Evolutionary conservation across 139 green algal genomes (phyloP).

Genomic region (Spirogloea muscicola): DNA sequence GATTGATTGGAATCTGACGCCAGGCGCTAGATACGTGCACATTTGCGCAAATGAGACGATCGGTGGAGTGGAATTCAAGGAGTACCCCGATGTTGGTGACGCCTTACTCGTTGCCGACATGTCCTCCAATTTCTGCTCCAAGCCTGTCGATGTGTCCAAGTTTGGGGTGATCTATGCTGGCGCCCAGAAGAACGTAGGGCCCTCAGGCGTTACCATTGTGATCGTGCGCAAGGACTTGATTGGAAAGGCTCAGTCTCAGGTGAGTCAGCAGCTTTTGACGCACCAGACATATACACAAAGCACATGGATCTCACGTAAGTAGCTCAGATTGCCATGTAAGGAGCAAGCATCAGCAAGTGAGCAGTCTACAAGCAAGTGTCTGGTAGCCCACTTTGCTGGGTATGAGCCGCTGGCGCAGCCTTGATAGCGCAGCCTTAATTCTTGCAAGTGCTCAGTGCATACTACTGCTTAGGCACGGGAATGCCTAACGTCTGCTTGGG

Average conservation of each 20-base stretch:
- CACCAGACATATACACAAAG: no score
- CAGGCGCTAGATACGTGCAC: slow-evolving; percentile 84
- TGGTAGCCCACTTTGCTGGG: no score
- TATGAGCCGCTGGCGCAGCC: no score
- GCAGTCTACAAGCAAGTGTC: no score
- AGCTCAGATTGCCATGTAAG: no score
- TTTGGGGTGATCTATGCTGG: slow-evolving; percentile 92
- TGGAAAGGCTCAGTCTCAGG: slow-evolving; percentile 68
- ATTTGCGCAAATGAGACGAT: slow-evolving; percentile 99
- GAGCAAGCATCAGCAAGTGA: no score
- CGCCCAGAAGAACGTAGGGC: slow-evolving; percentile 98
- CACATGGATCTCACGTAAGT: no score
- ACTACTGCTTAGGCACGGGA: no score
- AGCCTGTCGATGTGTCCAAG: slow-evolving; percentile 95
- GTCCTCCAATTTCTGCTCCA: slow-evolving; percentile 94
- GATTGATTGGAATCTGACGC: slow-evolving; percentile 78
- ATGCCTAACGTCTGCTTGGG: no score
- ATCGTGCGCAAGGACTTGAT: slow-evolving; percentile 96
- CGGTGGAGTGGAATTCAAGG: slow-evolving; percentile 96
- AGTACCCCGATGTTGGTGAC: slow-evolving; percentile 58
- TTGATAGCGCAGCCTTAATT: no score
- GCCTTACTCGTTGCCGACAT: slow-evolving; percentile 88
- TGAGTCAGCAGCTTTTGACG: no score
- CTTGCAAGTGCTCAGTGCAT: no score
- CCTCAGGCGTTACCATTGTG: slow-evolving; percentile 86